These are phyloP conservation scores for Starmerella potacharoeniae DNA, from an alignment of 805 yeast genomes.

Conservation along the genomic window DNA sequence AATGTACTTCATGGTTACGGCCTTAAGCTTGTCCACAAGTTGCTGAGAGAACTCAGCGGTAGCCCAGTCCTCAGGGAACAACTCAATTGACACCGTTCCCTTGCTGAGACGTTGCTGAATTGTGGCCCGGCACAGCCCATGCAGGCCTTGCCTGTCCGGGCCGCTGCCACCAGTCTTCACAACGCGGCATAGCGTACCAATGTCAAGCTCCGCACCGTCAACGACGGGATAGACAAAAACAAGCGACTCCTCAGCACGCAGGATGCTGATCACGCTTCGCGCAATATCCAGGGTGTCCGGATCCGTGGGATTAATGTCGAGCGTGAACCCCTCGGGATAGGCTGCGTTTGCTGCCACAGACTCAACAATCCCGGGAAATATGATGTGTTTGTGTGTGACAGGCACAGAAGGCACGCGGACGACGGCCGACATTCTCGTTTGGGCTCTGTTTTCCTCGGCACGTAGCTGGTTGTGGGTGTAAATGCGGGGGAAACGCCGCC, in stretches of 20 bases:
- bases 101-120: not conserved
- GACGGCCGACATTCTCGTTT: not conserved
- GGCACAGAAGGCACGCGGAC: not conserved
- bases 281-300: not conserved
- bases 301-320: not conserved
- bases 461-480: not conserved
- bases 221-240: slow-evolving; percentile 6
- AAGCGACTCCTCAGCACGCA: slow-evolving; percentile 7
- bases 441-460: not conserved
- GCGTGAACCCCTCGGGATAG: not conserved
- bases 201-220: slow-evolving; percentile 3
- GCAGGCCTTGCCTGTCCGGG: not conserved
- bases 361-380: not conserved
- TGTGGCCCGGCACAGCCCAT: slow-evolving; percentile 17
- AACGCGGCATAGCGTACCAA: slow-evolving; percentile 23
- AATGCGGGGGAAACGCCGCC: not conserved
- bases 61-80: slow-evolving; percentile 2
- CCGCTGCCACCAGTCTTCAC: not conserved
- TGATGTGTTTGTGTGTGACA: not conserved
- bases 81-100: not conserved
- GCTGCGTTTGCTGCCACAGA: not conserved
- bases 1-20: slow-evolving; percentile 13
- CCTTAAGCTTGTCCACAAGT: slow-evolving; percentile 9
- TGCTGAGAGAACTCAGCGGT: slow-evolving; percentile 1
- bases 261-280: not conserved